These are phyloP conservation scores for Amaranthus tricolor DNA, from an alignment of 179 eudicot genomes.

Conservation along the genomic window DNA sequence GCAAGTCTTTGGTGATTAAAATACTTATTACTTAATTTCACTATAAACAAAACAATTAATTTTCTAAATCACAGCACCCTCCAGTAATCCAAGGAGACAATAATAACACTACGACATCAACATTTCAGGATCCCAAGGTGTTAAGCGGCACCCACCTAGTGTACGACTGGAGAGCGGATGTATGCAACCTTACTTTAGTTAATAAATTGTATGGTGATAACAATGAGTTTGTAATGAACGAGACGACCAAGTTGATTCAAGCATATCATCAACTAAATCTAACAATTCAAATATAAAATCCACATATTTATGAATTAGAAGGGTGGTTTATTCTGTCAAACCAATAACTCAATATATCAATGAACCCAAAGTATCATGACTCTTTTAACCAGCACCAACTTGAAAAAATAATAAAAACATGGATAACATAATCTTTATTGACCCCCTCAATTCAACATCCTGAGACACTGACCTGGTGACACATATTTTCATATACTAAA, in stretches of 20 bases:
- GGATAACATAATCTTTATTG: neutral
- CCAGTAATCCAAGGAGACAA: too few species aligned
- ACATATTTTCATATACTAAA: neutral
- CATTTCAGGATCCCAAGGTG: too few species aligned
- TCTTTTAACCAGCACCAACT: neutral
- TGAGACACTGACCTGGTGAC: neutral
- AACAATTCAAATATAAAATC: neutral
- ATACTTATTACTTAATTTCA: too few species aligned
- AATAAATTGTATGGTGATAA: too few species aligned
- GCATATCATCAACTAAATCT: neutral
- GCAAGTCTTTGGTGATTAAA: neutral
- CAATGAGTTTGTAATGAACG: too few species aligned
- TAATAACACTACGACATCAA: too few species aligned
- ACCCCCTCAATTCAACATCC: neutral
- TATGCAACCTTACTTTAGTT: too few species aligned
- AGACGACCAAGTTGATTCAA: neutral
- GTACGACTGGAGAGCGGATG: too few species aligned
- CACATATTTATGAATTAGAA: neutral
- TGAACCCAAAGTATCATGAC: neutral
- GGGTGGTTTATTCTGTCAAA: neutral
- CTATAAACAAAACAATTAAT: too few species aligned
- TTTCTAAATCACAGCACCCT: too few species aligned
- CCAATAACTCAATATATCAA: neutral
- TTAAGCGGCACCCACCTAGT: too few species aligned
- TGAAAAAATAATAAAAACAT: neutral